Conservation (phyloP, 805 yeast species). For the Starmerella floris region DNA sequence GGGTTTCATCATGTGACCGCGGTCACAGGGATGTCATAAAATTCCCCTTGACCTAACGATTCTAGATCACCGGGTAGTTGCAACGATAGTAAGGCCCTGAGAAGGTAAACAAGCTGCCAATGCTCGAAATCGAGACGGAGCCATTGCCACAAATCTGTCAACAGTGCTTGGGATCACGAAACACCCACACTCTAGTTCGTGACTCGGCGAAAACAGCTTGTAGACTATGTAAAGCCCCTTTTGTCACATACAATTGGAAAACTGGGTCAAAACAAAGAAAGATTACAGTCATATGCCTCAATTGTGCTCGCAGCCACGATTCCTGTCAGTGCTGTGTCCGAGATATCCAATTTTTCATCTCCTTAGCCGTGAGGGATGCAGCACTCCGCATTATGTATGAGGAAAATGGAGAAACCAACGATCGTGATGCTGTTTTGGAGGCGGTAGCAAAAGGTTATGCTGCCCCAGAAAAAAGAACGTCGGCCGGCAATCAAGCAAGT, state of each 20-base stretch:
- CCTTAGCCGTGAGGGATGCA: slow-evolving; percentile 63
- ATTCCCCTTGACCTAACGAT: too few relatives aligned
- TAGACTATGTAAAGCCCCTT: slow-evolving; percentile 72
- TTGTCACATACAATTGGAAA: slow-evolving; percentile 67
- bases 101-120: too few relatives aligned
- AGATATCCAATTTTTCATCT: slow-evolving; percentile 71
- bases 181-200: slow-evolving; percentile 55
- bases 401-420: slow-evolving; percentile 9
- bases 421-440: slow-evolving; percentile 1
- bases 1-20: too few relatives aligned
- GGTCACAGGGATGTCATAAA: too few relatives aligned
- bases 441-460: slow-evolving; percentile 4
- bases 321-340: slow-evolving; percentile 82
- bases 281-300: slow-evolving; percentile 58
- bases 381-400: slow-evolving; percentile 53
- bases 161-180: slow-evolving; percentile 53
- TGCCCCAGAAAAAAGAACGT: not conserved
- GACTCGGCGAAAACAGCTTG: slow-evolving; percentile 70
- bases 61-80: too few relatives aligned
- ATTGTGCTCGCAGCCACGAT: slow-evolving; percentile 67
- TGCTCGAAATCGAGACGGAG: slow-evolving; percentile 19
- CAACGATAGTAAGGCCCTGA: too few relatives aligned
- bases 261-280: slow-evolving; percentile 35
- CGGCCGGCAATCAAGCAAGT: not conserved
- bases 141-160: slow-evolving; percentile 59